Conservation (phyloP, 768 basidiomycete genomes). For the Macrolepiota fuliginosa region DNA sequence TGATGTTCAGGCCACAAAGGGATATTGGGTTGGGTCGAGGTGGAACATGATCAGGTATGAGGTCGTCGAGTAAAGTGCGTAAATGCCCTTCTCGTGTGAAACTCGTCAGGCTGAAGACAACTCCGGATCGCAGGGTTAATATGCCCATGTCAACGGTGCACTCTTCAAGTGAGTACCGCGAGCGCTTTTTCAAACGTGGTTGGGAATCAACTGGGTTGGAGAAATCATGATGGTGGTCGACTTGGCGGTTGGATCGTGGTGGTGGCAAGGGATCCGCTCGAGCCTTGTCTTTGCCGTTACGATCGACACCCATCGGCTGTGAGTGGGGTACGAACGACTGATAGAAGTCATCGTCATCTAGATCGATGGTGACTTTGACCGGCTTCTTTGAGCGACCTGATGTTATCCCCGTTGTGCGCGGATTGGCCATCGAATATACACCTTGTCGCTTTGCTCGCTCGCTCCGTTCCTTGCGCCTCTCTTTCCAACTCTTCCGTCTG, state of each 20-base stretch:
- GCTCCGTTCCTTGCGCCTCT: constrained; percentile 5
- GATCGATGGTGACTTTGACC: constrained; percentile 9
- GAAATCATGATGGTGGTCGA: not conserved
- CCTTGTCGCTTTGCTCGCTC: constrained; percentile 8
- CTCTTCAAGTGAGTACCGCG: not conserved
- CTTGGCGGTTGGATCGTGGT: not conserved
- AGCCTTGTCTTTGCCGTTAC: not conserved
- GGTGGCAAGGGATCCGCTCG: not conserved
- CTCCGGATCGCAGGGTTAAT: constrained; percentile 1
- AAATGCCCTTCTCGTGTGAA: constrained; percentile 3
- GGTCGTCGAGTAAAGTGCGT: not conserved
- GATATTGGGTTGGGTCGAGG: constrained; percentile 2
- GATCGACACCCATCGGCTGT: not conserved
- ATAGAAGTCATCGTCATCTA: constrained; percentile 7
- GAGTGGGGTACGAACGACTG: constrained; percentile 1
- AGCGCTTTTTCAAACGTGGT: constrained; percentile 3
- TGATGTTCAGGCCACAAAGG: constrained; percentile 6
- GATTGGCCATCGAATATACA: constrained; percentile 12
- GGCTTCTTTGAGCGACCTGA: constrained; percentile 5
- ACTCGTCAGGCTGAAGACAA: not conserved
- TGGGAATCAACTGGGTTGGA: not conserved
- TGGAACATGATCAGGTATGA: not conserved
- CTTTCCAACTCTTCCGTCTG: constrained; percentile 9
- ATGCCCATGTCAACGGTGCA: constrained; percentile 10
- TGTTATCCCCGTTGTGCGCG: constrained; percentile 3